Percentiles rank a stretch among this genome's conserved stretches.
Conservation (phyloP, 192 early-diverging fungal genomes). For the Podila verticillata region DNA sequence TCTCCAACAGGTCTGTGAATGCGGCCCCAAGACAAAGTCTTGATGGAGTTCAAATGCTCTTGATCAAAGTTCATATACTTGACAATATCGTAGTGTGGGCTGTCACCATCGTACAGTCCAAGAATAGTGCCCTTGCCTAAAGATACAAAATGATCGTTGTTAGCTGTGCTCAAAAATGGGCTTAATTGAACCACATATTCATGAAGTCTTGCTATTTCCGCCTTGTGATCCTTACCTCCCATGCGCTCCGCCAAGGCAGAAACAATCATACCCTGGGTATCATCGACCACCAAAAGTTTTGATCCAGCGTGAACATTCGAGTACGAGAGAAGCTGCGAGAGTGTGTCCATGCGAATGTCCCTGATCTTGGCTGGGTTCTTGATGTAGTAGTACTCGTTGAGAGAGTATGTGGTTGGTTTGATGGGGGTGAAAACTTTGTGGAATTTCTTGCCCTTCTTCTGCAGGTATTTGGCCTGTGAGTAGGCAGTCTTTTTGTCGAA, state of each 20-base stretch:
- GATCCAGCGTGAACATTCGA: conserved; percentile 82
- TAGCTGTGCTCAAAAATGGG: not conserved
- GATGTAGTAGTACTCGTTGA: conserved; percentile 81
- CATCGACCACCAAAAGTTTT: conserved; percentile 87
- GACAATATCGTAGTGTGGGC: conserved; percentile 75
- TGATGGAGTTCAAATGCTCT: conserved; percentile 61
- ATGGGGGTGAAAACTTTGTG: conserved; percentile 82
- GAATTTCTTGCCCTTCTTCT: conserved; percentile 89
- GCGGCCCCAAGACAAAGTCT: conserved; percentile 76
- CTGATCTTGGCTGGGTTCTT: conserved; percentile 86
- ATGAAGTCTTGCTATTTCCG: not conserved
- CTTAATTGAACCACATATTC: not conserved
- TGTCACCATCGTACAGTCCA: conserved; percentile 79
- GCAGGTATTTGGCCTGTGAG: conserved; percentile 95
- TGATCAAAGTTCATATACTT: conserved; percentile 81
- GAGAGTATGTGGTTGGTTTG: conserved; percentile 77
- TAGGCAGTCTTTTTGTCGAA: conserved; percentile 96
- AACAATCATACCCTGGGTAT: conserved; percentile 87
- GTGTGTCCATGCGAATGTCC: conserved; percentile 86
- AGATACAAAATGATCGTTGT: not conserved
- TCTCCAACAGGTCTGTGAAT: conserved; percentile 65
- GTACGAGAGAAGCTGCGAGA: conserved; percentile 88
- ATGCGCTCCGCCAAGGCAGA: conserved; percentile 86
- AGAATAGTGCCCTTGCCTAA: conserved; percentile 69
- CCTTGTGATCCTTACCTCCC: conserved; percentile 36